Percentiles rank a stretch among this genome's conserved stretches.
phyloP scores from a whole-genome alignment of 257 asterid species.

The Nicotiana paniculata region DNA sequence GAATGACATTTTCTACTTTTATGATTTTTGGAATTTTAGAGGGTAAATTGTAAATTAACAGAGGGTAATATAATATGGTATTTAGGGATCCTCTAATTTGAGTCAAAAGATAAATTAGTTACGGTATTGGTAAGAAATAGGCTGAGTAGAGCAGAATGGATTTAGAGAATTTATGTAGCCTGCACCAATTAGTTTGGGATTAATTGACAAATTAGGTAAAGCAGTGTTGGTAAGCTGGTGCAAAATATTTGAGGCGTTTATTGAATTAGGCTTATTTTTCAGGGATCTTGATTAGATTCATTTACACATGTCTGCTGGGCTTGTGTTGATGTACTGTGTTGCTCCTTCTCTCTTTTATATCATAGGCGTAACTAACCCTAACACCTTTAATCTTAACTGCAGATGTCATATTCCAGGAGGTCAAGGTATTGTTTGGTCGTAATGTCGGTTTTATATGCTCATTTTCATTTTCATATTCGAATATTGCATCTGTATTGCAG shows the following conservation, averaged over 20 bases:
- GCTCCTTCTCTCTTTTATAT: neutral
- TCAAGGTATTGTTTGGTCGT: constrained; percentile 44
- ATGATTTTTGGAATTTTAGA: neutral
- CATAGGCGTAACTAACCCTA: neutral
- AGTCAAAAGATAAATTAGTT: neutral
- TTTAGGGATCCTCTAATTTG: neutral
- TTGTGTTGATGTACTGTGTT: neutral
- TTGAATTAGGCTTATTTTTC: neutral
- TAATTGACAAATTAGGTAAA: neutral
- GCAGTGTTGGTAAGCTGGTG: neutral
- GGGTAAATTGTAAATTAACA: neutral
- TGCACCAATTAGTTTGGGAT: neutral
- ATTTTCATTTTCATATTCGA: neutral
- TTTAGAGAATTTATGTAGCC: neutral
- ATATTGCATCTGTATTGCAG: constrained; percentile 11
- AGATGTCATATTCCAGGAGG: constrained; percentile 73
- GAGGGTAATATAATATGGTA: neutral
- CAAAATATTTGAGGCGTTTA: neutral
- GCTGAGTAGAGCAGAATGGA: neutral
- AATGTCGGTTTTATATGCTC: no score
- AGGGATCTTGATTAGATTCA: neutral
- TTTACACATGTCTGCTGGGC: neutral
- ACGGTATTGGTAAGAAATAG: neutral
- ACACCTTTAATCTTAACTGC: constrained; percentile 13
- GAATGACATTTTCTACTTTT: no score